A percentile compares a stretch with the other conserved stretches of the same genome.
Conservation (phyloP, 345 rosid species). For the Ricinus communis region DNA sequence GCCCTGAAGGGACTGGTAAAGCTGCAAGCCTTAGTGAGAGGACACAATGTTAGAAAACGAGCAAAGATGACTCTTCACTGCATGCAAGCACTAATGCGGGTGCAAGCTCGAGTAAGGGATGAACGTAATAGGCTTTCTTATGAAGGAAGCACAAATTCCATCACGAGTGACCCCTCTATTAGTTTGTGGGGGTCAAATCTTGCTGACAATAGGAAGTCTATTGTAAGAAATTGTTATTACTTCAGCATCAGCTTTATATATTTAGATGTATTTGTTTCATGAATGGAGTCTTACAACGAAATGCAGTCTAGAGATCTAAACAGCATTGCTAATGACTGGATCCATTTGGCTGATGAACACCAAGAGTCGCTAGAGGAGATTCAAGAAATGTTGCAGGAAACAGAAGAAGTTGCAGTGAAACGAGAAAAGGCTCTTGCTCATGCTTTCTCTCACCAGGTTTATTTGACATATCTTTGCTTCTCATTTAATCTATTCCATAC, state of each 20-base stretch:
- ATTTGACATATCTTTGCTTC: not conserved
- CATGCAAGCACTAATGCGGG: slow-evolving; percentile 24
- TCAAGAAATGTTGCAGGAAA: slow-evolving; percentile 31
- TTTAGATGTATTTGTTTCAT: not conserved
- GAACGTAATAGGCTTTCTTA: slow-evolving; percentile 17
- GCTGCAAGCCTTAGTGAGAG: slow-evolving; percentile 28
- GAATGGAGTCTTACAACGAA: not conserved
- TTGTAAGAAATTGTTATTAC: slow-evolving; percentile 18
- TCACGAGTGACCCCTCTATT: not conserved
- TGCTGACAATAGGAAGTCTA: slow-evolving; percentile 18
- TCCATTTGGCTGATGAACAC: slow-evolving; percentile 8
- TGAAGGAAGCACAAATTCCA: slow-evolving; percentile 16
- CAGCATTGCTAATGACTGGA: slow-evolving; percentile 2
- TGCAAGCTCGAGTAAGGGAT: slow-evolving; percentile 17
- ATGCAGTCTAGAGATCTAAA: slow-evolving; percentile 19
- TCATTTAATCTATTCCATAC: not conserved
- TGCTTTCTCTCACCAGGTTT: slow-evolving; percentile 46
- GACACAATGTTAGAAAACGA: slow-evolving; percentile 17
- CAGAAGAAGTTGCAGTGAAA: slow-evolving; percentile 6
- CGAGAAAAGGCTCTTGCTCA: slow-evolving; percentile 16
- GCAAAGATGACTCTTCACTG: slow-evolving; percentile 16
- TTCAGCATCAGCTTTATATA: not conserved
- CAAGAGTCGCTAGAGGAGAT: slow-evolving; percentile 39
- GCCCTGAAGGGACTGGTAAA: slow-evolving; percentile 23
- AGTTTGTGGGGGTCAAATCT: slow-evolving; percentile 23